phyloP scores from a whole-genome alignment of 139 green algal genomes.

The Haematococcus lacustris region DNA sequence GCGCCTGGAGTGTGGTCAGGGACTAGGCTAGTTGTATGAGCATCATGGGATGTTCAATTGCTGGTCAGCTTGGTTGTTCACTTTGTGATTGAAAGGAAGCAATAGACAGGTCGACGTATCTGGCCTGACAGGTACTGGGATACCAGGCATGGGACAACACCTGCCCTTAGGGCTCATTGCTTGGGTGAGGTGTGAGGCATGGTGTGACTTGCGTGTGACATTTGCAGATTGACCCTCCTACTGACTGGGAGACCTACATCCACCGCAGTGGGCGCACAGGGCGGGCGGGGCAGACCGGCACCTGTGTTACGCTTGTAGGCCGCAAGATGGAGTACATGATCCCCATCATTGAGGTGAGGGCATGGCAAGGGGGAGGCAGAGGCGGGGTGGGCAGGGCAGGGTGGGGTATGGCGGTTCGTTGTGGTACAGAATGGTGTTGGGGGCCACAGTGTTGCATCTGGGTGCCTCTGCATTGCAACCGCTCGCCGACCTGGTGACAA shows the following conservation, averaged over 20 bases:
- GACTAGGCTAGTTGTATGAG: background rate
- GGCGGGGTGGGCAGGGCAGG: no score
- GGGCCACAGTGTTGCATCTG: no score
- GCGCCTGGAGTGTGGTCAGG: background rate
- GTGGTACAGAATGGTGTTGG: no score
- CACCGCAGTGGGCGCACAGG: slow-evolving; percentile 84
- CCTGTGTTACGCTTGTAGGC: slow-evolving; percentile 77
- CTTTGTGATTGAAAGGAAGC: background rate
- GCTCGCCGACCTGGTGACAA: no score
- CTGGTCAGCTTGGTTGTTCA: background rate
- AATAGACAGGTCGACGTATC: no score
- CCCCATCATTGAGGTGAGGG: slow-evolving; percentile 26
- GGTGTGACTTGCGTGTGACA: background rate
- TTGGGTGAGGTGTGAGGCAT: no score
- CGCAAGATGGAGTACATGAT: slow-evolving; percentile 74
- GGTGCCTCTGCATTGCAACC: no score
- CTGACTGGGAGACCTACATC: slow-evolving; percentile 90
- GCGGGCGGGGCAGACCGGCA: slow-evolving; percentile 65
- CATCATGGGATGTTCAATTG: background rate
- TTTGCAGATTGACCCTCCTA: slow-evolving; percentile 64
- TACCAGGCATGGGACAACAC: background rate
- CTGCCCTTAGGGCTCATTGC: background rate
- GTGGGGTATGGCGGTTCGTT: no score
- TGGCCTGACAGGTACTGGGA: no score
- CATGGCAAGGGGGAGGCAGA: no score